phyloP scores from a whole-genome alignment of 345 rosid genomes.

The Angophora floribunda region DNA sequence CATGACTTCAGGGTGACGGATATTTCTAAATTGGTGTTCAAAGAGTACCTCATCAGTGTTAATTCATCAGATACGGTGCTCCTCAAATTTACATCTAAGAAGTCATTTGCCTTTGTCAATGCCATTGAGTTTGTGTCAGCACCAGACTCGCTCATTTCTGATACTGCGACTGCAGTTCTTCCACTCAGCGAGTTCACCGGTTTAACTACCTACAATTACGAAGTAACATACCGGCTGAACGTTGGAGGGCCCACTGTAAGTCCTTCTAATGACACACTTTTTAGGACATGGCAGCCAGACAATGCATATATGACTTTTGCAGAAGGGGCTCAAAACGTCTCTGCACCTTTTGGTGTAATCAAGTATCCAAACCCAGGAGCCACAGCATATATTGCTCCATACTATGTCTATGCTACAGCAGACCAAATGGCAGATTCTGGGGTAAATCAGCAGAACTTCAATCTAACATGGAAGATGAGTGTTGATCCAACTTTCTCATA shows the following conservation, averaged over 20 bases:
- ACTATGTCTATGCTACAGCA: slow-evolving; percentile 44
- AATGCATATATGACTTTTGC: slow-evolving; percentile 35
- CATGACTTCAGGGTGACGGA: slow-evolving; percentile 39
- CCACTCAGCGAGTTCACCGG: slow-evolving; percentile 35
- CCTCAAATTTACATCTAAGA: slow-evolving; percentile 41
- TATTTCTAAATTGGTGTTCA: slow-evolving; percentile 23
- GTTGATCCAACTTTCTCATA: slow-evolving; percentile 53
- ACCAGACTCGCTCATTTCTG: slow-evolving; percentile 50
- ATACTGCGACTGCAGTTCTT: slow-evolving; percentile 36
- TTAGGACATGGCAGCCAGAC: slow-evolving; percentile 68
- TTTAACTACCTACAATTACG: slow-evolving; percentile 28
- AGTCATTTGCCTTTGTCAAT: slow-evolving; percentile 56
- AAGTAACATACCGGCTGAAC: slow-evolving; percentile 56
- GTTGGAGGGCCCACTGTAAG: slow-evolving; percentile 52
- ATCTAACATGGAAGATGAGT: slow-evolving; percentile 59
- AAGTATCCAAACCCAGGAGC: slow-evolving; percentile 39
- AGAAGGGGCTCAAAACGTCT: slow-evolving; percentile 31
- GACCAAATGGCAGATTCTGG: slow-evolving; percentile 43
- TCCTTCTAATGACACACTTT: slow-evolving; percentile 45
- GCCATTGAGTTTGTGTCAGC: slow-evolving; percentile 64
- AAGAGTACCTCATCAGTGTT: slow-evolving; percentile 57
- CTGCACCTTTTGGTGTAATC: slow-evolving; percentile 18
- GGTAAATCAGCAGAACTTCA: slow-evolving; percentile 44
- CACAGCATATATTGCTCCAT: slow-evolving; percentile 40
- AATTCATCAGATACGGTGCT: slow-evolving; percentile 21